Conservation (phyloP, 139 green algal genomes). For the Bryopsis sp. region DNA sequence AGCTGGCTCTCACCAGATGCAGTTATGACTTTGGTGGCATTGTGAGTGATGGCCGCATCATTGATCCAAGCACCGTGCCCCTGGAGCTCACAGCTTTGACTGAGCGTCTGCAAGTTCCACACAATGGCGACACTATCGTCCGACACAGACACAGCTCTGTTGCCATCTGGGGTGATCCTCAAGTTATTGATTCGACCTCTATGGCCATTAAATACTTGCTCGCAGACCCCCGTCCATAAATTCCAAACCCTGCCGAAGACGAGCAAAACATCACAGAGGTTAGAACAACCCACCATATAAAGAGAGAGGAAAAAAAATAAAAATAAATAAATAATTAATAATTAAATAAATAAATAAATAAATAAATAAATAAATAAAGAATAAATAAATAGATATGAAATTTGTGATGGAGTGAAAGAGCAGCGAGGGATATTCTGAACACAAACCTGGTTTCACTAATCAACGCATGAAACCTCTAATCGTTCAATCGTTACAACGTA, state of each 20-base stretch:
- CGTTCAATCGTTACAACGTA: no score
- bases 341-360: no score
- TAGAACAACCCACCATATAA: background rate
- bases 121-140: constrained; percentile 33
- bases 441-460: no score
- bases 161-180: background rate
- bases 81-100: constrained; percentile 12
- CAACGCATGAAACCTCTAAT: no score
- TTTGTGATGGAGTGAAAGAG: no score
- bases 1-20: constrained; percentile 32
- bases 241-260: no score
- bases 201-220: constrained; percentile 32
- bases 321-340: no score
- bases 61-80: constrained; percentile 57
- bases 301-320: background rate
- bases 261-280: background rate
- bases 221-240: constrained; percentile 28
- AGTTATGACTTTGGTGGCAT: constrained; percentile 36
- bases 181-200: constrained; percentile 18
- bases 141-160: constrained; percentile 18
- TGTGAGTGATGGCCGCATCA: constrained; percentile 37
- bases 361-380: no score
- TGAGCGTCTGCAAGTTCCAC: constrained; percentile 20
- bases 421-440: no score
- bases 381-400: no score